phyloP scores from a whole-genome alignment of 1,284 basidiomycete genomes.

The Microbotryum saponariae region DNA sequence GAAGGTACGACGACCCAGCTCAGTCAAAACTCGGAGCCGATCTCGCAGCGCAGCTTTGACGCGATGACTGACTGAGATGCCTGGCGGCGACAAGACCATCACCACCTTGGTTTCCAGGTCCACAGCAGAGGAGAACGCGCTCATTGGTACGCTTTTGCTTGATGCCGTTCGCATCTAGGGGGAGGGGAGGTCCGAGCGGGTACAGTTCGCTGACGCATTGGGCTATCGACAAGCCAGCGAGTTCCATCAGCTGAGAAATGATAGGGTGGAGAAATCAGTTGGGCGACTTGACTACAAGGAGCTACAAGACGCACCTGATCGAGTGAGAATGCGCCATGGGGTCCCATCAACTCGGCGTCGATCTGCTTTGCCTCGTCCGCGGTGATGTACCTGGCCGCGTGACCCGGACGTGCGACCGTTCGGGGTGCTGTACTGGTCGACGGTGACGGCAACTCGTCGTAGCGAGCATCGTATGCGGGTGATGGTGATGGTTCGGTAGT shows the following conservation, averaged over 20 bases:
- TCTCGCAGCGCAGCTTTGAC: neutral
- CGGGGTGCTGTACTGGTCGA: too few species aligned
- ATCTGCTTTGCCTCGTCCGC: slow-evolving; percentile 52
- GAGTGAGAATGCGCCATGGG: slow-evolving; percentile 73
- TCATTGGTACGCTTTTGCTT: slow-evolving; percentile 30
- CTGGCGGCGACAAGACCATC: slow-evolving; percentile 95
- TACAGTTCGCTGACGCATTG: slow-evolving; percentile 75
- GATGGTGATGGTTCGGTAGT: too few species aligned
- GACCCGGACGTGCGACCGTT: too few species aligned
- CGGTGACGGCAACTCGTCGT: too few species aligned
- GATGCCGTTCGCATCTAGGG: slow-evolving; percentile 26
- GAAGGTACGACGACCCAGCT: neutral
- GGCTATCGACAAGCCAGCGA: slow-evolving; percentile 94
- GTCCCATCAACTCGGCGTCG: slow-evolving; percentile 82
- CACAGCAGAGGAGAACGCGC: slow-evolving; percentile 79
- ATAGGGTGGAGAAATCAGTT: neutral
- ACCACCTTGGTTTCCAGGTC: slow-evolving; percentile 91
- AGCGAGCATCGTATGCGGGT: too few species aligned
- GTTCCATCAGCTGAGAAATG: slow-evolving; percentile 75
- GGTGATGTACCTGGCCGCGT: slow-evolving; percentile 14
- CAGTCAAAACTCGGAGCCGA: neutral
- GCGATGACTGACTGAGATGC: slow-evolving; percentile 61
- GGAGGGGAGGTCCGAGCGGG: slow-evolving; percentile 38
- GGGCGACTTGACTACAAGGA: neutral
- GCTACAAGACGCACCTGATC: slow-evolving; percentile 58